Conservation (phyloP, 208 protist genomes). For the Wallacemonas sp. region DNA sequence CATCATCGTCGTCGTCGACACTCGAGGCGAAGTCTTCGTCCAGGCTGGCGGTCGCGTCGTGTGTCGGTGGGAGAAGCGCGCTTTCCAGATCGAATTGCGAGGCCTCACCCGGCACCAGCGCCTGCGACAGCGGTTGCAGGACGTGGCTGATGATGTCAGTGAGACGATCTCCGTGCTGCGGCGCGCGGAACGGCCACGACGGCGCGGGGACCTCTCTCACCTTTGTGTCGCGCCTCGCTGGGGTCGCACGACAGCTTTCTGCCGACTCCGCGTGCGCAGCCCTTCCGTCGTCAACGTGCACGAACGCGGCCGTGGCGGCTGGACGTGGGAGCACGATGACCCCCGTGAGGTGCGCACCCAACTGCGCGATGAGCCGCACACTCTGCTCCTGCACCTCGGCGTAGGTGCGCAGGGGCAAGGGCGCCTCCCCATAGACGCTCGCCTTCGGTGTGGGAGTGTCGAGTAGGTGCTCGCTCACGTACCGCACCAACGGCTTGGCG, state of each 20-base stretch:
- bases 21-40: no score
- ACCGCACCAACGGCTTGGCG: background rate
- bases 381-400: background rate
- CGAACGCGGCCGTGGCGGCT: no score
- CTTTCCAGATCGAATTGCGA: background rate
- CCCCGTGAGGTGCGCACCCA: background rate
- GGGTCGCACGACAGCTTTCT: no score
- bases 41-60: no score
- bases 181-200: background rate
- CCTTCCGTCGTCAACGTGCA: no score
- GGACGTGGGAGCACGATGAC: background rate
- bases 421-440: background rate
- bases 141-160: background rate
- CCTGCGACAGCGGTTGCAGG: background rate
- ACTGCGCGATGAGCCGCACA: background rate
- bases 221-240: background rate
- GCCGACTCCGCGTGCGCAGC: no score
- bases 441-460: background rate
- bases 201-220: background rate
- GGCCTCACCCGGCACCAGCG: slow-evolving; percentile 6
- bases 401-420: background rate
- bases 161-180: background rate
- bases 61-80: background rate
- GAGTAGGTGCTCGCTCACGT: background rate
- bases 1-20: background rate